Base-by-base conservation (phyloP, 164 flowering plant genomes). In the Vitis amurensis region DNA sequence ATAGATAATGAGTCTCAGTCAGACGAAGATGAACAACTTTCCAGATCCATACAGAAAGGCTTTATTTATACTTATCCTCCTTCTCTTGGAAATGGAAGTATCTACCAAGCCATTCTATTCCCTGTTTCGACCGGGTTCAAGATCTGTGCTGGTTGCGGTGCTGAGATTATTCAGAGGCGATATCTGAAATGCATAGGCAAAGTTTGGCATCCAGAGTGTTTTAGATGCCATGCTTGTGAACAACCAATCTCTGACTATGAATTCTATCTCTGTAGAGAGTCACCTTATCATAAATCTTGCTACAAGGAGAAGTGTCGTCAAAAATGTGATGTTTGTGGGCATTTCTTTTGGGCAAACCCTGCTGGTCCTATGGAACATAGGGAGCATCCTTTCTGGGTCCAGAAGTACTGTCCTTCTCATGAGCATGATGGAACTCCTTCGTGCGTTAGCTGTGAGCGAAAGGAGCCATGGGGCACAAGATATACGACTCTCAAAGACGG, bases 181-280 rank as follows among this genome's bases (percentile, higher is more conserved):
- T 94, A 77, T 75, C 76, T 94, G 65, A 91, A 87, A 78, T 90
- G 98, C 85, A 86, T 90, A 83, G 88, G 88, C 70, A 85, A 78
- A 67, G 73, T 87, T 78, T 94, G 96, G 96, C 98, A 94, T 79
- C 98, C 98, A 19, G 96, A 94, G 73, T 94, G 98, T 73, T 94
- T 94, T 70, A 81, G 92, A 13, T 94, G 98, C 79, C 91, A 82
- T 78, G 88, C 87, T 64, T 94, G 98, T 75, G 77, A 79, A 71
- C 81, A 66, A 13, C 96, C 98, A 15, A 92, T 94, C 57, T 80
- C 93, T 71, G 97, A 91, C 74, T 76, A 84, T 68, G 98, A 94
- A 88, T 72, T 93, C 98, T 23, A 83, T 88, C 87, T 83, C 88
- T 59, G 91, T 85, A 17, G 84, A 84, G 73, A 84, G 74, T 77